Conservation (phyloP, 257 asterid genomes). For the Plectranthus barbatus region DNA sequence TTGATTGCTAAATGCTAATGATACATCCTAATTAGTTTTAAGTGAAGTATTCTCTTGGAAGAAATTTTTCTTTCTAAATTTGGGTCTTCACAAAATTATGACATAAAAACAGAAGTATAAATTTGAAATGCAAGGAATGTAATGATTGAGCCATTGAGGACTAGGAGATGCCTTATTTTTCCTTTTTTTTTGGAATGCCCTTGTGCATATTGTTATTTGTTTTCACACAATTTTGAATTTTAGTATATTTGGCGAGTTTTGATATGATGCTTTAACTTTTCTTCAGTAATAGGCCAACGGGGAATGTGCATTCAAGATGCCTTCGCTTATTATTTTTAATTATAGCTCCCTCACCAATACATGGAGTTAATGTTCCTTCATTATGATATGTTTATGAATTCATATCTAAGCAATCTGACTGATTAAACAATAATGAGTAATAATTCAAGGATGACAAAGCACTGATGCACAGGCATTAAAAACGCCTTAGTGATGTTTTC, state of each 20-base stretch:
- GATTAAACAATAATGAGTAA: background rate
- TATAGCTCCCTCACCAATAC: too few species aligned
- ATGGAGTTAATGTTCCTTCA: background rate
- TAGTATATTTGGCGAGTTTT: background rate
- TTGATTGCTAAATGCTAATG: background rate
- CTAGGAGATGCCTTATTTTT: background rate
- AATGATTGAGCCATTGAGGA: background rate
- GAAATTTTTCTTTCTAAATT: background rate
- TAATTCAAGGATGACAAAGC: background rate
- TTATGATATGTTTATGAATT: background rate
- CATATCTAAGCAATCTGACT: background rate
- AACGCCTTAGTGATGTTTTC: background rate
- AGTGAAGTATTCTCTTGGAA: background rate
- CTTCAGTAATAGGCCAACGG: background rate
- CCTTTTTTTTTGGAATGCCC: background rate
- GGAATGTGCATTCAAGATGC: background rate
- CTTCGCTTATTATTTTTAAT: background rate
- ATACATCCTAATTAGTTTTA: background rate
- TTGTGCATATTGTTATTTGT: background rate
- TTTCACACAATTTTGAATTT: background rate
- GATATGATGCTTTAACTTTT: background rate
- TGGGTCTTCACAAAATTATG: background rate
- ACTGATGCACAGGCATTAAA: background rate
- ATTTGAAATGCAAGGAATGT: background rate
- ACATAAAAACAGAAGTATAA: background rate